Percentiles rank a stretch among this genome's conserved stretches.
Evolutionary conservation across 2,329 filamentous ascomycete species (phyloP).

Genomic region (Coniochaeta hoffmannii): DNA sequence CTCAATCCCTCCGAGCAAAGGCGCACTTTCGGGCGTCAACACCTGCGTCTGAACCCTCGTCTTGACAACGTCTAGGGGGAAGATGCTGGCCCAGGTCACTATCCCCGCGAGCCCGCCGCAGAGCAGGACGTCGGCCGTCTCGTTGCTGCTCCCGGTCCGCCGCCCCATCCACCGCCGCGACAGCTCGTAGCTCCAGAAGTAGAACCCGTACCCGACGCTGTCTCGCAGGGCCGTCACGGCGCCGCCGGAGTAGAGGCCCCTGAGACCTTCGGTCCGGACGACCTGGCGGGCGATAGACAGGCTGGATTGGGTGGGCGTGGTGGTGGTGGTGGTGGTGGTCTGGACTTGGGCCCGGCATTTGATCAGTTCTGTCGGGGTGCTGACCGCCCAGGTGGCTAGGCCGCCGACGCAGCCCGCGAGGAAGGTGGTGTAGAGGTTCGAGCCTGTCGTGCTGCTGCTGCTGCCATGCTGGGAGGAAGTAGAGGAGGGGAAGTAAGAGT

Average conservation of each 20-base stretch:
- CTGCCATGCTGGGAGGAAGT: not conserved
- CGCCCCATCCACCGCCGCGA: constrained; percentile 44
- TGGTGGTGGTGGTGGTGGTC: not conserved
- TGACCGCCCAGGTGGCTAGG: constrained; percentile 77
- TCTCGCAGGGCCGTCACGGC: constrained; percentile 75
- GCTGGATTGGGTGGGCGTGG: not conserved
- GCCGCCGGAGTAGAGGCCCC: constrained; percentile 76
- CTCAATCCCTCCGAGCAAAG: constrained; percentile 20
- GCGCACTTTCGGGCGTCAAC: constrained; percentile 15
- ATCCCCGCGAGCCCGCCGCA: constrained; percentile 85
- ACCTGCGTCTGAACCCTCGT: constrained; percentile 78
- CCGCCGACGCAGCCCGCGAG: constrained; percentile 74
- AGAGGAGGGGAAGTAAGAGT: constrained; percentile 20
- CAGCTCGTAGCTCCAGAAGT: constrained; percentile 89
- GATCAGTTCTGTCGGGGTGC: constrained; percentile 81
- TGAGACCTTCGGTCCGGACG: constrained; percentile 47
- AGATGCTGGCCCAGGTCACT: constrained; percentile 82
- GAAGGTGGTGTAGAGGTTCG: constrained; percentile 62
- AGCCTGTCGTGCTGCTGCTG: constrained; percentile 21
- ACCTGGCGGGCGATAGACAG: constrained; percentile 54
- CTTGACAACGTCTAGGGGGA: constrained; percentile 88
- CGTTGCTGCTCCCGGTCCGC: constrained; percentile 24
- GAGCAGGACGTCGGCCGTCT: constrained; percentile 59
- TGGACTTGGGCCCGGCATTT: constrained; percentile 82
- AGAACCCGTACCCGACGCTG: constrained; percentile 92